Base-by-base conservation (phyloP, 2,329 filamentous ascomycete species). In the Cladosporium cucumerinum region DNA sequence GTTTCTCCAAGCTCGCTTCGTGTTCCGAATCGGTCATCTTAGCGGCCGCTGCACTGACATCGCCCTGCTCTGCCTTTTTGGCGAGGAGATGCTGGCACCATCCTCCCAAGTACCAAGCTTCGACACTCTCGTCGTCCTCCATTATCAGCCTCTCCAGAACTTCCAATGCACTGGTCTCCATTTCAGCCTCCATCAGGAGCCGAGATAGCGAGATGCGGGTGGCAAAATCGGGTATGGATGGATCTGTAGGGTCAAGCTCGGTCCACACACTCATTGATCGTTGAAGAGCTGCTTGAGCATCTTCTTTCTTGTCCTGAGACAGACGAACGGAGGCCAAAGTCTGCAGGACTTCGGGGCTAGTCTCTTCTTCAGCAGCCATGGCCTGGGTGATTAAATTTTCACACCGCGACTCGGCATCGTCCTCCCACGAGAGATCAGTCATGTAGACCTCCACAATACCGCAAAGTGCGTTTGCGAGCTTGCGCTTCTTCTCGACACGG, bases 371-470 rank as follows among this genome's bases (percentile, higher is more conserved):
- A 67, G 96, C 86, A 72, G 96, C 82, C 64, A 95, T 88, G 28
- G 95, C 95, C 80, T 99, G 93, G 6, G 93, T 96, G 68, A 98
- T 87, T 66, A 97, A 87, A 5, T 86, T 82, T 79, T 99, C 94
- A 81, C 96, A 99, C 70, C 89, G 86, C 69, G 86, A 82, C 80
- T 99, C 95, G 5, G 94, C 95, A 74, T 97, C 93, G 61, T 88
- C 87, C 78, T 97, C 93, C 92, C 85, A 89, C 16, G 74, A 76
- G 48, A 69, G 57, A 80, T 99, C 95, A 12, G 95, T 99, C 95
- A 99, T 99, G 82, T 97, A 99, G 58, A 99, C 92, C 80, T 99
- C 95, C 7, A 92, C 89, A 66, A 98, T 92, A 30, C 91, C 92
- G 78, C 96, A 99, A 39, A 99, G 84, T n/a, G 93, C 92, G 71